These are phyloP conservation scores for Wilcoxina mikolae DNA, from an alignment of 495 filamentous ascomycete species.

Conservation along the genomic window DNA sequence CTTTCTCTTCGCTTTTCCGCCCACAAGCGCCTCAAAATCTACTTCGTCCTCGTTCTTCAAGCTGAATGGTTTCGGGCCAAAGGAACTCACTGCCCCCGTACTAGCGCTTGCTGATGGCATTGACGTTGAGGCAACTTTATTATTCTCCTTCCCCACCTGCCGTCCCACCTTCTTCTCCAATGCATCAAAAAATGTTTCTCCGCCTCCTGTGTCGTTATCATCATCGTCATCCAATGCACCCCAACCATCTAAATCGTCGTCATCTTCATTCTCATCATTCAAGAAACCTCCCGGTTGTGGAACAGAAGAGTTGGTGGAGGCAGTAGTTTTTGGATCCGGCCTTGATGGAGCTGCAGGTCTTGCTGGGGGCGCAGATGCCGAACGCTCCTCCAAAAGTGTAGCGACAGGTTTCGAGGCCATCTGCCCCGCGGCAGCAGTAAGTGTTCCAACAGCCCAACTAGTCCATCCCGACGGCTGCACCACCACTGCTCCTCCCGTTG, in stretches of 20 bases:
- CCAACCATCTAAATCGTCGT: conserved; percentile 53
- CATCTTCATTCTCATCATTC: conserved; percentile 38
- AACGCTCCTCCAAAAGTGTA: conserved; percentile 33
- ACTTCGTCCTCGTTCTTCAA: conserved; percentile 60
- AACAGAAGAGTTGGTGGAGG: conserved; percentile 39
- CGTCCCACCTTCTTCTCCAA: conserved; percentile 26
- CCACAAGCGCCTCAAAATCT: conserved; percentile 87
- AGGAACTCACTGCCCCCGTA: conserved; percentile 13
- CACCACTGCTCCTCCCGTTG: not conserved
- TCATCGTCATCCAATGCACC: conserved; percentile 49
- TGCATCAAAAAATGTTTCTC: conserved; percentile 39
- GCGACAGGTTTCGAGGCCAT: no score
- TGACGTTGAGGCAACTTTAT: conserved; percentile 12
- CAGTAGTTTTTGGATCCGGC: conserved; percentile 39
- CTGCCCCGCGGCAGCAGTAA: conserved; percentile 65
- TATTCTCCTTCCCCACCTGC: conserved; percentile 29
- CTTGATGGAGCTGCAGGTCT: conserved; percentile 23
- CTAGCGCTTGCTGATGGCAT: conserved; percentile 4
- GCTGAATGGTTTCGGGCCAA: conserved; percentile 41
- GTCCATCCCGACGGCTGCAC: conserved; percentile 46
- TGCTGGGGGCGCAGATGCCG: conserved; percentile 34
- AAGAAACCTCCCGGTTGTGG: conserved; percentile 34
- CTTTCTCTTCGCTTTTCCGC: conserved; percentile 46
- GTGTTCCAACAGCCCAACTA: conserved; percentile 97
- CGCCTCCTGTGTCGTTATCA: conserved; percentile 46